These are phyloP conservation scores for Saccharum officinarum DNA, from an alignment of 176 grass and related monocot genomes.

Conservation along the genomic window DNA sequence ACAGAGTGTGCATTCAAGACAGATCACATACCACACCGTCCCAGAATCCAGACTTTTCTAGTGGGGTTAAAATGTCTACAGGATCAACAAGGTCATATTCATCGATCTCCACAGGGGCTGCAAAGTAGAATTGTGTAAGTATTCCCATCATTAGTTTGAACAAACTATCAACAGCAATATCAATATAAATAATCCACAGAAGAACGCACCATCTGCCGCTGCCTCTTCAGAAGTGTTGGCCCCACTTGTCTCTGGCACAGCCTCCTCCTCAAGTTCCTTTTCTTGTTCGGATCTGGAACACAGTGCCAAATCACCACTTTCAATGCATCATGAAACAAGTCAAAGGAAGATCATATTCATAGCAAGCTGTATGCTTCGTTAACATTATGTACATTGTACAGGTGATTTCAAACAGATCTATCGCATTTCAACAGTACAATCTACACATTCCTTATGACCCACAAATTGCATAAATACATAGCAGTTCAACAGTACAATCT, in stretches of 20 bases:
- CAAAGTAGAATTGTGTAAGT: conserved; percentile 37
- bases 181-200: conserved; percentile 8
- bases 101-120: conserved; percentile 84
- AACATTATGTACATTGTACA: conserved; percentile 14
- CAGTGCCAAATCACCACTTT: conserved; percentile 19
- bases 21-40: conserved; percentile 84
- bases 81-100: conserved; percentile 99
- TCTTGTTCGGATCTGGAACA: conserved; percentile 95
- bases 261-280: conserved; percentile 90
- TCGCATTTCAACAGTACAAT: not conserved
- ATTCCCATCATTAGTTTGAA: conserved; percentile 12
- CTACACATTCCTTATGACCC: not conserved
- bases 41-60: conserved; percentile 99
- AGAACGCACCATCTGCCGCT: conserved; percentile 58
- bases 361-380: not conserved
- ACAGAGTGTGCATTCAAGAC: conserved; percentile 4
- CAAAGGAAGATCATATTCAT: not conserved
- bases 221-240: conserved; percentile 64
- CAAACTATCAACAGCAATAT: conserved; percentile 14
- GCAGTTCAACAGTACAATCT: not conserved
- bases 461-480: not conserved
- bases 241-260: conserved; percentile 57
- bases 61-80: conserved; percentile 90
- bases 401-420: not conserved
- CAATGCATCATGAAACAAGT: not conserved